Evolutionary conservation across 148 eudicot species (phyloP), one percentile per base, ranked within the genome.

Genomic region (Chenopodium suecicum): DNA sequence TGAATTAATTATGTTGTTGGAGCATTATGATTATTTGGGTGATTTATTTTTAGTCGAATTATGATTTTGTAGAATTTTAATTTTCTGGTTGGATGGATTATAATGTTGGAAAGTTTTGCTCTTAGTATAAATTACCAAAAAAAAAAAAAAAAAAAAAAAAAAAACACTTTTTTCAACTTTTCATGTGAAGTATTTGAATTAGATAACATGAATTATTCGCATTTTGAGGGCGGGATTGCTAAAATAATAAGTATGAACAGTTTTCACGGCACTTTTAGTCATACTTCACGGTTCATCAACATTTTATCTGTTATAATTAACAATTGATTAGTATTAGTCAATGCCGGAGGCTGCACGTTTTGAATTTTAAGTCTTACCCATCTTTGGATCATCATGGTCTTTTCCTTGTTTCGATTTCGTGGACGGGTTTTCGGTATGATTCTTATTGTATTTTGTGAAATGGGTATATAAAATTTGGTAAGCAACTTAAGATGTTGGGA

Each of bases 161-260:
- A 41, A 5, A 41, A 41, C 6, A 41, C 7, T 50, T 84, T 46
- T 68, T 23, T 20, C 2, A 31, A 31, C 27, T 62, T 75, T 47
- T 7, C 22, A 50, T 78, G 65, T 67, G 70, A 37, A 52, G 73
- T 74, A 73, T 41, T 65, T 11, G 63, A 75, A 54, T 37, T 74
- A 37, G 34, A 62, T 81, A 17, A 44, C 7, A 12, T 16, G 41
- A 44, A 76, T 44, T 76, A 12, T 32, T 9, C 67, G 2, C 73
- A 63, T 11, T 77, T 78, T 82, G 69, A 54, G 70, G 58, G 65
- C 34, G 63, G 78, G 56, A 71, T 62, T 82, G 70, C 47, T 68
- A 17, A 75, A 34, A 80, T 50, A 17, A 11, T 19, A 54, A 76
- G 22, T 22, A 31, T 75, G 50, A 67, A 41, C 58, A 82, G 27